Percentiles rank a stretch among this genome's conserved stretches.
phyloP scores from a whole-genome alignment of 495 filamentous ascomycete species.

The Aspergillus wentii region DNA sequence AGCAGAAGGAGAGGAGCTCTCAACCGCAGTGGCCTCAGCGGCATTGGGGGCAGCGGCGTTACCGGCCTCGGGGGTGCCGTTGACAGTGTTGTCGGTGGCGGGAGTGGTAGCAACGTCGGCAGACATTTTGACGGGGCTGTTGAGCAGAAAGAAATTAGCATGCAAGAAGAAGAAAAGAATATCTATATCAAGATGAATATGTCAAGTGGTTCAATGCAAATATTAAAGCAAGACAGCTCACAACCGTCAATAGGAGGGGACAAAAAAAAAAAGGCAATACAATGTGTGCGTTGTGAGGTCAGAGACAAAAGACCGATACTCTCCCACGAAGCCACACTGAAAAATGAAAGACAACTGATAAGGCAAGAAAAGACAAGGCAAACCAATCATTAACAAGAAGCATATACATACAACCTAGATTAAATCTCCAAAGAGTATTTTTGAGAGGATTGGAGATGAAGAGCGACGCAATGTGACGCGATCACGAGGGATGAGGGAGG shows the following conservation, averaged over 20 bases:
- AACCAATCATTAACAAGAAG: too few species aligned
- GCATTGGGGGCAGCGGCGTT: slow-evolving; percentile 24
- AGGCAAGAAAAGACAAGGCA: slow-evolving; percentile 3
- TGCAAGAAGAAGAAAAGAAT: too few species aligned
- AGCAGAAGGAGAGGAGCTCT: slow-evolving; percentile 49
- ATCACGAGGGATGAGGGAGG: slow-evolving; percentile 18
- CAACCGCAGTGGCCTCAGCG: slow-evolving; percentile 32
- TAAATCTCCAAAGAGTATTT: slow-evolving; percentile 4
- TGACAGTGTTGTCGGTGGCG: slow-evolving; percentile 34
- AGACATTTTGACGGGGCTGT: slow-evolving; percentile 39
- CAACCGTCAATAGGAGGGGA: neutral
- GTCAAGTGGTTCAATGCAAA: neutral
- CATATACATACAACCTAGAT: slow-evolving; percentile 10
- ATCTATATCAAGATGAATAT: too few species aligned
- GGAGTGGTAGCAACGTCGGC: slow-evolving; percentile 39
- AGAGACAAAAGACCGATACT: neutral
- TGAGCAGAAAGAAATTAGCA: slow-evolving; percentile 3
- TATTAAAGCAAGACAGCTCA: neutral
- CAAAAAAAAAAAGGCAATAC: neutral
- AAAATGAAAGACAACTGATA: slow-evolving; percentile 9
- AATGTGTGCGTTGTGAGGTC: neutral
- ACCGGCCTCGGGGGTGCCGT: slow-evolving; percentile 36
- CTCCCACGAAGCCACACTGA: slow-evolving; percentile 4
- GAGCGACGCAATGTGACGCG: slow-evolving; percentile 14
- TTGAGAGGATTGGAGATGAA: too few species aligned